These are phyloP conservation scores for Candida frijolesensis DNA, from an alignment of 1,139 yeast species.

Conservation along the genomic window DNA sequence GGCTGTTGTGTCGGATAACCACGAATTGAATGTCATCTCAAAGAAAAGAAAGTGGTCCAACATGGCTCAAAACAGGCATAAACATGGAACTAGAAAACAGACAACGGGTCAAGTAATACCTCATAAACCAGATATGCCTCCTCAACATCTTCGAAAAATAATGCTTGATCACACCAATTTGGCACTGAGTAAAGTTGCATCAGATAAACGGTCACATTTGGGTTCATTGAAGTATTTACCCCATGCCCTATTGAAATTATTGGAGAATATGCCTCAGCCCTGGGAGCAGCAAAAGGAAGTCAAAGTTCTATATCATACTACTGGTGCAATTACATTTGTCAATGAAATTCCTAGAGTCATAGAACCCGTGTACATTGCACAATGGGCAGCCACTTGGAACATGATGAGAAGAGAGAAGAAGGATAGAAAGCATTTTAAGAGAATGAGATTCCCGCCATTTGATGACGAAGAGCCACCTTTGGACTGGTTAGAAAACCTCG, in stretches of 20 bases:
- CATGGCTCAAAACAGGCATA: slow-evolving; percentile 10
- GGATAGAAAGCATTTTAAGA: slow-evolving; percentile 83
- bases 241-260: slow-evolving; percentile 83
- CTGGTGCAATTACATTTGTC: slow-evolving; percentile 96
- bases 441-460: slow-evolving; percentile 93
- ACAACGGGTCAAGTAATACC: slow-evolving; percentile 49
- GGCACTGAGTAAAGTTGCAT: slow-evolving; percentile 76
- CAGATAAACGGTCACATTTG: slow-evolving; percentile 83
- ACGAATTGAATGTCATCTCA: not conserved
- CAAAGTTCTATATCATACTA: slow-evolving; percentile 80
- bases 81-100: slow-evolving; percentile 16
- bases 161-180: slow-evolving; percentile 85
- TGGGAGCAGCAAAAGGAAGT: slow-evolving; percentile 93
- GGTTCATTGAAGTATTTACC: slow-evolving; percentile 96
- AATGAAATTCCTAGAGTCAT: slow-evolving; percentile 90
- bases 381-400: slow-evolving; percentile 94
- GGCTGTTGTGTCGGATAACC: slow-evolving; percentile 8
- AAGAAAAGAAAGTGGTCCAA: slow-evolving; percentile 3
- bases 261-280: slow-evolving; percentile 98
- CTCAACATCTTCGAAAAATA: slow-evolving; percentile 87
- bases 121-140: slow-evolving; percentile 84
- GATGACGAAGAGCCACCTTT: slow-evolving; percentile 97
- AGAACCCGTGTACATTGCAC: slow-evolving; percentile 89
- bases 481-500: slow-evolving; percentile 77
- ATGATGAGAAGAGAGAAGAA: slow-evolving; percentile 93